These are phyloP conservation scores for Penicillium odoratum DNA, from an alignment of 495 filamentous ascomycete genomes.

Conservation along the genomic window DNA sequence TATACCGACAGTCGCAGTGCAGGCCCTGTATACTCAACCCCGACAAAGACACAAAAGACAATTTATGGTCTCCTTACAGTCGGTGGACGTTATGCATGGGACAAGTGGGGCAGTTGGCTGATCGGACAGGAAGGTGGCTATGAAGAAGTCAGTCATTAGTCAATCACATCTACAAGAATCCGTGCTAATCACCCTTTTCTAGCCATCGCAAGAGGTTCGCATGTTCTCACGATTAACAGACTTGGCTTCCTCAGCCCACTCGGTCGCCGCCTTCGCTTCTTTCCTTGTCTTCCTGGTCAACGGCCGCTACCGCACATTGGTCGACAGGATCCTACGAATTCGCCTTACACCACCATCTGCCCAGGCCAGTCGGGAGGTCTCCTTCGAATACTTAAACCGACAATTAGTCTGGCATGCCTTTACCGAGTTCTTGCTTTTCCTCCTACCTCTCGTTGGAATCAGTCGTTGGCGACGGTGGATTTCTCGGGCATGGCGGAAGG, in stretches of 20 bases:
- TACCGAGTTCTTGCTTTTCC: slow-evolving; percentile 95
- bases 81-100: slow-evolving; percentile 84
- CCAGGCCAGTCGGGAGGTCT: slow-evolving; percentile 85
- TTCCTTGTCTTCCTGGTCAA: slow-evolving; percentile 90
- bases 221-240: slow-evolving; percentile 68
- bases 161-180: not conserved
- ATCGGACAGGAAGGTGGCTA: slow-evolving; percentile 71
- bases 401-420: slow-evolving; percentile 99
- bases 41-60: slow-evolving; percentile 76
- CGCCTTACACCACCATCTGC: slow-evolving; percentile 79
- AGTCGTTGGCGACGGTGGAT: slow-evolving; percentile 91
- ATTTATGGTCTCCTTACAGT: slow-evolving; percentile 84
- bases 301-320: slow-evolving; percentile 84
- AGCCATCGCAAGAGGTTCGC: slow-evolving; percentile 52
- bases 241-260: slow-evolving; percentile 67
- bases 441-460: slow-evolving; percentile 91
- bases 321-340: slow-evolving; percentile 84
- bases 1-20: slow-evolving; percentile 80
- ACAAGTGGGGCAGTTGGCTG: slow-evolving; percentile 86
- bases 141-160: slow-evolving; percentile 49
- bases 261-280: slow-evolving; percentile 74
- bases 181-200: slow-evolving; percentile 21
- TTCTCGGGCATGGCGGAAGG: slow-evolving; percentile 75
- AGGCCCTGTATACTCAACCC: slow-evolving; percentile 58
- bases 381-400: slow-evolving; percentile 95